A percentile compares a stretch with the other conserved stretches of the same genome.
Conservation (phyloP, 768 basidiomycete genomes). For the Tremella fuciformis region DNA sequence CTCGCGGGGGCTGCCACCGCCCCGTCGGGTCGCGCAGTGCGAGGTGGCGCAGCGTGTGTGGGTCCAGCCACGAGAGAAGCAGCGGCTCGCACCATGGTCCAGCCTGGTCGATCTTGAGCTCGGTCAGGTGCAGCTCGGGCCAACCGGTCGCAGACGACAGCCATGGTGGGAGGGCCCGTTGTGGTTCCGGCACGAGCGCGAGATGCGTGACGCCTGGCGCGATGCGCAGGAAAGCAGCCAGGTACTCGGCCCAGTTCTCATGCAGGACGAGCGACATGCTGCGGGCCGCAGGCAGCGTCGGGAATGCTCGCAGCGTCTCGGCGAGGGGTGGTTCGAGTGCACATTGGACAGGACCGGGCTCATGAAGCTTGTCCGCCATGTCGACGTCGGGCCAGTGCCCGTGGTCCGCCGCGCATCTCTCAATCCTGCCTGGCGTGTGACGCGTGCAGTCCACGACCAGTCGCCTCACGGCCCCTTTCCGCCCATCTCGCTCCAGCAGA, state of each 20-base stretch:
- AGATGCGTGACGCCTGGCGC: background rate
- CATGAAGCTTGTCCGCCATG: background rate
- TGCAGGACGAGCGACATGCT: background rate
- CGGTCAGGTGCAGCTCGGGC: background rate
- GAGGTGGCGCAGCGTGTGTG: background rate
- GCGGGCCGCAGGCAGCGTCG: background rate
- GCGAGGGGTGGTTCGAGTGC: background rate
- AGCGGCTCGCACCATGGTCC: constrained; percentile 2
- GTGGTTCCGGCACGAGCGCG: background rate
- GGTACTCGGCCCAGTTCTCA: constrained; percentile 1
- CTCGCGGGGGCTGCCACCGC: background rate
- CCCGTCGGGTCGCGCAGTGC: background rate
- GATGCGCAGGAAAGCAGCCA: background rate
- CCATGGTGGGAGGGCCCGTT: background rate
- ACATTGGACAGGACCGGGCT: background rate
- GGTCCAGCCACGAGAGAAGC: background rate
- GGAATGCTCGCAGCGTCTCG: background rate
- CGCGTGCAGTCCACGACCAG: background rate
- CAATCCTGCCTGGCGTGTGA: background rate
- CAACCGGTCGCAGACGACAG: background rate
- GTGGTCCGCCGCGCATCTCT: background rate
- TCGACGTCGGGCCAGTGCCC: background rate
- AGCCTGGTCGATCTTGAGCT: constrained; percentile 2
- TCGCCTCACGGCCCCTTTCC: background rate
- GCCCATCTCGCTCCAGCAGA: background rate